Evolutionary conservation across 2,329 filamentous ascomycete genomes (phyloP).

Genomic region (Epichloe amarillans): DNA sequence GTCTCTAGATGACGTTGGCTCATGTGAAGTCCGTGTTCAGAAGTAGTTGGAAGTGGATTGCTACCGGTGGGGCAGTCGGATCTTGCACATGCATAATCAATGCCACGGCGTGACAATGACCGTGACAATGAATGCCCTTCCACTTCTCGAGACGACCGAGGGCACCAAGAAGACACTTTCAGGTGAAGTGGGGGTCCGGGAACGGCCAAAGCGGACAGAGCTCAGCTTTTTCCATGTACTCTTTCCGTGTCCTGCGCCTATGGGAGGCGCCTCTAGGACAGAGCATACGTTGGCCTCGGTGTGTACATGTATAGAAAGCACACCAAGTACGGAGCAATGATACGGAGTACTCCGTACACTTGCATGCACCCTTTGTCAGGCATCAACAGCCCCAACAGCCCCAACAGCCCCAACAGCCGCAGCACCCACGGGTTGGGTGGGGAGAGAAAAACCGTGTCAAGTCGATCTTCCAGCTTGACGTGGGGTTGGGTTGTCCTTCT

Average conservation of each 20-base stretch:
- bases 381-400: not conserved
- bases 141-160: no score
- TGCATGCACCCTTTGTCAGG: constrained; percentile 2
- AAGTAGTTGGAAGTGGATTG: not conserved
- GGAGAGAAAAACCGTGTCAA: no score
- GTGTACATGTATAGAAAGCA: not conserved
- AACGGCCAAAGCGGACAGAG: no score
- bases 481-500: not conserved
- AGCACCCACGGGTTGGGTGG: not conserved
- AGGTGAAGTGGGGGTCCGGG: no score
- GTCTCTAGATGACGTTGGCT: no score
- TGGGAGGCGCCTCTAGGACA: not conserved
- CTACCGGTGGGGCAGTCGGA: not conserved
- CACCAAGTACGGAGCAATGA: no score
- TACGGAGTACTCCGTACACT: not conserved
- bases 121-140: no score
- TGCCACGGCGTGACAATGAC: no score
- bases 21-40: not conserved
- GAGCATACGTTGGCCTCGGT: constrained; percentile 1
- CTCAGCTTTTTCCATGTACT: no score
- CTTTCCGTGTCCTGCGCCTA: not conserved
- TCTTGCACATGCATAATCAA: no score
- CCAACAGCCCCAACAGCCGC: not conserved
- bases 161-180: no score
- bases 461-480: no score